phyloP scores from a whole-genome alignment of 768 basidiomycete genomes.

The Clitopilus passeckerianus region DNA sequence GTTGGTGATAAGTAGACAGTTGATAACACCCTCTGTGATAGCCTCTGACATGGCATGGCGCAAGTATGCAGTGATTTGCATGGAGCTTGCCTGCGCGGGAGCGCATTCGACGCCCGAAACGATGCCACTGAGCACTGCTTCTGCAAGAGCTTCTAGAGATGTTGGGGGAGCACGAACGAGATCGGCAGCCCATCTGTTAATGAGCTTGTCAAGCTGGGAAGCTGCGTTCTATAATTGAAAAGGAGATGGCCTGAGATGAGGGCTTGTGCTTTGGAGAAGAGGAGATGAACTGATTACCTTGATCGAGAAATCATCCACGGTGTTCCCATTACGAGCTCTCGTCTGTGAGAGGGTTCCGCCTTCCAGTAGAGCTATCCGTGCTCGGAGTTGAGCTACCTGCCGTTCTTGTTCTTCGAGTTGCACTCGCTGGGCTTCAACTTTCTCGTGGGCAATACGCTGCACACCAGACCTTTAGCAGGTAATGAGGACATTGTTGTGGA shows the following conservation, averaged over 20 bases:
- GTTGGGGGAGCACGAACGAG: slow-evolving; percentile 54
- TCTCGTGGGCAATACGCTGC: slow-evolving; percentile 84
- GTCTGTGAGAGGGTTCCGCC: slow-evolving; percentile 45
- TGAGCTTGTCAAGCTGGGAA: slow-evolving; percentile 72
- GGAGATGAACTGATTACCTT: slow-evolving; percentile 38
- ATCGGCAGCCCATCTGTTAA: slow-evolving; percentile 88
- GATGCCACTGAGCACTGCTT: slow-evolving; percentile 58
- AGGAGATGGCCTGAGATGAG: slow-evolving; percentile 3
- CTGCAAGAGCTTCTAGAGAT: slow-evolving; percentile 46
- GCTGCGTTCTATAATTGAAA: slow-evolving; percentile 58
- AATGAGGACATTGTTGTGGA: not conserved
- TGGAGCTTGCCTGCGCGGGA: slow-evolving; percentile 44
- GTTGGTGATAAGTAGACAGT: slow-evolving; percentile 83
- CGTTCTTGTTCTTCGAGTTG: slow-evolving; percentile 83
- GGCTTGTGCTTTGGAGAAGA: not conserved
- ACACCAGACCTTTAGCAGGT: not conserved
- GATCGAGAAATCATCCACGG: slow-evolving; percentile 86
- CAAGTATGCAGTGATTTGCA: slow-evolving; percentile 75
- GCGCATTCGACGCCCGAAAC: slow-evolving; percentile 43
- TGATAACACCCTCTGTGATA: slow-evolving; percentile 75
- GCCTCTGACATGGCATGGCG: slow-evolving; percentile 78
- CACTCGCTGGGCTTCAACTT: slow-evolving; percentile 74
- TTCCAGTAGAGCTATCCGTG: slow-evolving; percentile 70
- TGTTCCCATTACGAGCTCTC: slow-evolving; percentile 47
- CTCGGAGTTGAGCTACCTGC: slow-evolving; percentile 70